phyloP scores from a whole-genome alignment of 2,329 filamentous ascomycete species.

The Fusarium chaquense region DNA sequence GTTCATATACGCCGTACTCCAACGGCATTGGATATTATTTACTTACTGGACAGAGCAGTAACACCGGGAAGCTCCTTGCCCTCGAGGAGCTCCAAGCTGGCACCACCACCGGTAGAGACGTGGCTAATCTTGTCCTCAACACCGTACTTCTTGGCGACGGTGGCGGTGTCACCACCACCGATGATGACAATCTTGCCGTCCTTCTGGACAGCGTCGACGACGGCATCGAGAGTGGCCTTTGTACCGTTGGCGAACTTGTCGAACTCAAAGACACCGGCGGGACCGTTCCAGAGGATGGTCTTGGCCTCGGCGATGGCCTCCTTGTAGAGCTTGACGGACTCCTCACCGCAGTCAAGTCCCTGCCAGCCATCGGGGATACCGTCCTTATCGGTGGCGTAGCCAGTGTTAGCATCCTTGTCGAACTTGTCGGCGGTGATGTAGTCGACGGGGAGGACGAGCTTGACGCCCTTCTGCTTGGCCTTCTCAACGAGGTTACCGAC shows the following conservation, averaged over 20 bases:
- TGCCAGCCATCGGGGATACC: slow-evolving; percentile 98
- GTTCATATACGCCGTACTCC: slow-evolving; percentile 41
- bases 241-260: slow-evolving; percentile 93
- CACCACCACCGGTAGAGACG: slow-evolving; percentile 96
- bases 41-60: slow-evolving; percentile 85
- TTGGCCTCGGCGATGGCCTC: slow-evolving; percentile 86
- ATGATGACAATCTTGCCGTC: slow-evolving; percentile 97
- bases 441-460: slow-evolving; percentile 93
- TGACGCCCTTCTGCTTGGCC: slow-evolving; percentile 95
- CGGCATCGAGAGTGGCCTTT: slow-evolving; percentile 90
- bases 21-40: slow-evolving; percentile 50
- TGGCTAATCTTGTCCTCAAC: slow-evolving; percentile 98
- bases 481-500: slow-evolving; percentile 90
- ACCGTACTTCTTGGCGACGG: slow-evolving; percentile 95
- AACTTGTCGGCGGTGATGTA: slow-evolving; percentile 98
- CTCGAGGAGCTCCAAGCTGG: slow-evolving; percentile 94
- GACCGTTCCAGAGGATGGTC: slow-evolving; percentile 99
- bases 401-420: slow-evolving; percentile 81
- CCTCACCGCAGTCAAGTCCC: slow-evolving; percentile 93
- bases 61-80: slow-evolving; percentile 98
- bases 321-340: slow-evolving; percentile 91
- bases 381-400: slow-evolving; percentile 83
- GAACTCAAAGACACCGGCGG: slow-evolving; percentile 96
- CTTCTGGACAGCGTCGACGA: slow-evolving; percentile 79
- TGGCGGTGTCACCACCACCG: slow-evolving; percentile 97